These are phyloP conservation scores for Canavalia gladiata DNA, from an alignment of 306 rosid genomes.

Conservation along the genomic window DNA sequence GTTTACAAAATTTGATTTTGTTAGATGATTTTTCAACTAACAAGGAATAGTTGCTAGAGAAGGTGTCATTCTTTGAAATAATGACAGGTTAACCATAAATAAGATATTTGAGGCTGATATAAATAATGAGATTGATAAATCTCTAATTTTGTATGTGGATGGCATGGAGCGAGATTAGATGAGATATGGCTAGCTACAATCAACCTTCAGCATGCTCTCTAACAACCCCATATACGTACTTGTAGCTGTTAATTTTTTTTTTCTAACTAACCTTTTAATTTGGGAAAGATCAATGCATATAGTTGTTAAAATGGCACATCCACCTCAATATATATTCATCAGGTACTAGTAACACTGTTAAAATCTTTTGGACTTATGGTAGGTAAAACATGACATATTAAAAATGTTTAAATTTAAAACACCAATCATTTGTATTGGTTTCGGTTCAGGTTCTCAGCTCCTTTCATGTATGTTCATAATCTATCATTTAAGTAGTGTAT, in stretches of 20 bases:
- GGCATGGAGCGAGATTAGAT: conserved; percentile 1
- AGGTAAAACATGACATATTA: background rate
- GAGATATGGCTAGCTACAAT: background rate
- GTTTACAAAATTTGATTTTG: background rate
- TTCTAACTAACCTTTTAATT: background rate
- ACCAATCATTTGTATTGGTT: background rate
- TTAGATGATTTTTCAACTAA: background rate
- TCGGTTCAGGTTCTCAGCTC: background rate
- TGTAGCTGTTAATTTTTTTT: conserved; percentile 2
- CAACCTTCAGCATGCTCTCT: conserved; percentile 5
- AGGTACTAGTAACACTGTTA: background rate
- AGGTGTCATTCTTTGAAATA: conserved; percentile 33
- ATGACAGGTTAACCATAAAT: conserved; percentile 40
- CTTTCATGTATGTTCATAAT: background rate
- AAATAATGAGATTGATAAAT: conserved; percentile 9
- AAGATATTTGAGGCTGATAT: background rate
- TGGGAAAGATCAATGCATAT: conserved; percentile 11
- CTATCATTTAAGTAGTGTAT: background rate
- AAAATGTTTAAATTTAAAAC: background rate
- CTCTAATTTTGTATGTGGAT: conserved; percentile 14
- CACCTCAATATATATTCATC: background rate
- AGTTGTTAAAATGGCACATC: conserved; percentile 25
- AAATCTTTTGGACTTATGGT: background rate
- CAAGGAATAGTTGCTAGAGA: background rate
- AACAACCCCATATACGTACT: conserved; percentile 21